Conservation (phyloP, 108 stramenopile genomes). For the Schizochytrium sp. region DNA sequence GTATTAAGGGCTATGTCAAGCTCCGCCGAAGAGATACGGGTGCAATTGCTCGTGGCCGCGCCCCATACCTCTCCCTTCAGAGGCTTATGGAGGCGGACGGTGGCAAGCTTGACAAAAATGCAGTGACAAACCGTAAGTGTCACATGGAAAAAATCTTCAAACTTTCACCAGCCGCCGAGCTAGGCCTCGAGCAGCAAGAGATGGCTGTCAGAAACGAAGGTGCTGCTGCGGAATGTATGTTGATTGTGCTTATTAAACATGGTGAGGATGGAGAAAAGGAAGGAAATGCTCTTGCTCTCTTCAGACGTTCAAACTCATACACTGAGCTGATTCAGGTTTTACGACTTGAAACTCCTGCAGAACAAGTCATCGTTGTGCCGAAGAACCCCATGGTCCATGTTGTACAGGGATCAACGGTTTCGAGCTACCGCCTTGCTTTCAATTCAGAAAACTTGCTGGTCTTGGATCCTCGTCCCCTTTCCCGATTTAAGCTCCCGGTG, state of each 20-base stretch:
- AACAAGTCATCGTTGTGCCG: neutral
- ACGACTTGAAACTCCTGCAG: neutral
- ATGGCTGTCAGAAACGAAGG: neutral
- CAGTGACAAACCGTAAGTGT: constrained; percentile 55
- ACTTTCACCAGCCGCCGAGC: neutral
- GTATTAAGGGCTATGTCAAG: constrained; percentile 40
- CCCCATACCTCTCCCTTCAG: neutral
- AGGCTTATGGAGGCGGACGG: neutral
- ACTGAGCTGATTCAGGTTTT: constrained; percentile 31
- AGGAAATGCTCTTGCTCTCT: neutral
- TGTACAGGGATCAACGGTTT: neutral
- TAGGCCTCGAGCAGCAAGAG: constrained; percentile 6
- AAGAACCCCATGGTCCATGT: neutral
- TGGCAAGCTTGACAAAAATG: constrained; percentile 29
- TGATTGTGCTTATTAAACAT: neutral
- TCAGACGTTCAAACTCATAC: neutral
- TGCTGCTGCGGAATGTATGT: constrained; percentile 10
- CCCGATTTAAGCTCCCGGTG: neutral
- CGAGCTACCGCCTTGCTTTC: neutral
- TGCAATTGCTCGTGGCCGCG: neutral
- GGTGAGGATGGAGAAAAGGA: neutral
- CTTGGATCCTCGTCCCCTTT: neutral
- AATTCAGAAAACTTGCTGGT: neutral
- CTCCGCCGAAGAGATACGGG: constrained; percentile 15
- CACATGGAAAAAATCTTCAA: constrained; percentile 47